Evolutionary conservation across 768 basidiomycete genomes (phyloP).

Genomic region (Hygrophorus pudorinus): DNA sequence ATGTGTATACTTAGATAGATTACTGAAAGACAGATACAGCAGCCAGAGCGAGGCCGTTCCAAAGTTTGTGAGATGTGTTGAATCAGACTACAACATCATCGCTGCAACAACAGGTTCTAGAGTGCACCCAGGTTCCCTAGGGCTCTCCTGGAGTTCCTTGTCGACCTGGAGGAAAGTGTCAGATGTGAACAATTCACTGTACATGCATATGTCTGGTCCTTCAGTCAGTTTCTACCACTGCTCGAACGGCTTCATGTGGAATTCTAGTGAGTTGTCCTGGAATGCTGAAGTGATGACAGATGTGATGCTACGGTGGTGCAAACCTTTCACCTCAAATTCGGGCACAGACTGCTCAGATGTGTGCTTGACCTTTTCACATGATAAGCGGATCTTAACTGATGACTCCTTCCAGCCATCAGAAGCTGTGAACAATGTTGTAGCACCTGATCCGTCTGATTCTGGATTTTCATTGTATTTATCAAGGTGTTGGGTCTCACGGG

Average conservation of each 20-base stretch:
- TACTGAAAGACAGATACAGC: slow-evolving; percentile 23
- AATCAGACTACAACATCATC: slow-evolving; percentile 20
- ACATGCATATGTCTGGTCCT: slow-evolving; percentile 5
- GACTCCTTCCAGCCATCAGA: slow-evolving; percentile 14
- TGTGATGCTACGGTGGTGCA: slow-evolving; percentile 14
- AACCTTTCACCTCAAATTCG: slow-evolving; percentile 11
- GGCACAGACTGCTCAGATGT: slow-evolving; percentile 11
- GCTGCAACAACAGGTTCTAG: slow-evolving; percentile 9
- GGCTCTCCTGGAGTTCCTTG: slow-evolving; percentile 1
- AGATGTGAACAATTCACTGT: slow-evolving; percentile 12
- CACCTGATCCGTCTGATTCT: slow-evolving; percentile 1
- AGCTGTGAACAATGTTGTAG: slow-evolving; percentile 8
- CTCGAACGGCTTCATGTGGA: slow-evolving; percentile 15
- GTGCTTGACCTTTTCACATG: slow-evolving; percentile 11
- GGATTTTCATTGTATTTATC: not conserved
- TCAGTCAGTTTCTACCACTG: slow-evolving; percentile 6
- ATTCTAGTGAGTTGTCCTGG: not conserved
- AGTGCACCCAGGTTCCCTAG: slow-evolving; percentile 6
- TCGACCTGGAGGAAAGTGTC: slow-evolving; percentile 9
- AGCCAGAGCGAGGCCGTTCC: slow-evolving; percentile 24
- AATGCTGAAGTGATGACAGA: slow-evolving; percentile 12
- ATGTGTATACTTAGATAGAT: slow-evolving; percentile 23
- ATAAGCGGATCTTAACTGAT: slow-evolving; percentile 17
- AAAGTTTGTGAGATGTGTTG: slow-evolving; percentile 19
- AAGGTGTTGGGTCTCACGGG: slow-evolving; percentile 10